A percentile compares a stretch with the other conserved stretches of the same genome.
Evolutionary conservation across 2,329 filamentous ascomycete genomes (phyloP).

Genomic region (Volutella citrinella): DNA sequence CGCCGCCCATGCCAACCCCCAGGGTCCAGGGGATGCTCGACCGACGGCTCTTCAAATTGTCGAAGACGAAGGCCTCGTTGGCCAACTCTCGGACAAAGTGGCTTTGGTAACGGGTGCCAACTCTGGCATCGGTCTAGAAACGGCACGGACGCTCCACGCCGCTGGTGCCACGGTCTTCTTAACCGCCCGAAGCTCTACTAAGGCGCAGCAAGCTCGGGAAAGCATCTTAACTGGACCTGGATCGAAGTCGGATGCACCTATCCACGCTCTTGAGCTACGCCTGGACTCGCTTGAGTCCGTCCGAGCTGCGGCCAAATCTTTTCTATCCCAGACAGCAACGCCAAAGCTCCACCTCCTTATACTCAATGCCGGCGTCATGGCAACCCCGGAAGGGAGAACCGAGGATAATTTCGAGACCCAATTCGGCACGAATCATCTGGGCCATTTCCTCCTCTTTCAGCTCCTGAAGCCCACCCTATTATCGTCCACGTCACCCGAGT

Average conservation of each 20-base stretch:
- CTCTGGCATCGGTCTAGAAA: constrained; percentile 1
- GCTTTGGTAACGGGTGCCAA: background rate
- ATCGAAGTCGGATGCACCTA: background rate
- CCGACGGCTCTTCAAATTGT: background rate
- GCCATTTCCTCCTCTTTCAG: constrained; percentile 7
- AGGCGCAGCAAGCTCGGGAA: background rate
- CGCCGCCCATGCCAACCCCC: background rate
- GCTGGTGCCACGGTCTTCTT: background rate
- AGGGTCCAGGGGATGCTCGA: background rate
- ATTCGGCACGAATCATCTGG: constrained; percentile 18
- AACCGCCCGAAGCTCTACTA: background rate
- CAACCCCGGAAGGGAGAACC: constrained; percentile 9
- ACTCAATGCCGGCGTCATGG: constrained; percentile 19
- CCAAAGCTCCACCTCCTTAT: constrained; percentile 10
- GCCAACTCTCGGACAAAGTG: background rate
- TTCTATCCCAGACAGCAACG: constrained; percentile 7
- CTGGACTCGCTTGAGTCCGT: background rate
- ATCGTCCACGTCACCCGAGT: no score
- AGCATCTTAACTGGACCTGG: background rate
- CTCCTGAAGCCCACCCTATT: background rate
- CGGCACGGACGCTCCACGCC: background rate
- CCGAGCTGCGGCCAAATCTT: constrained; percentile 11
- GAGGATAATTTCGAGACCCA: constrained; percentile 13
- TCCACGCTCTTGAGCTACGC: background rate
- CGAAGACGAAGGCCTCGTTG: background rate